Evolutionary conservation across 108 stramenopile genomes (phyloP).

Genomic region (Cyclotella atomus): DNA sequence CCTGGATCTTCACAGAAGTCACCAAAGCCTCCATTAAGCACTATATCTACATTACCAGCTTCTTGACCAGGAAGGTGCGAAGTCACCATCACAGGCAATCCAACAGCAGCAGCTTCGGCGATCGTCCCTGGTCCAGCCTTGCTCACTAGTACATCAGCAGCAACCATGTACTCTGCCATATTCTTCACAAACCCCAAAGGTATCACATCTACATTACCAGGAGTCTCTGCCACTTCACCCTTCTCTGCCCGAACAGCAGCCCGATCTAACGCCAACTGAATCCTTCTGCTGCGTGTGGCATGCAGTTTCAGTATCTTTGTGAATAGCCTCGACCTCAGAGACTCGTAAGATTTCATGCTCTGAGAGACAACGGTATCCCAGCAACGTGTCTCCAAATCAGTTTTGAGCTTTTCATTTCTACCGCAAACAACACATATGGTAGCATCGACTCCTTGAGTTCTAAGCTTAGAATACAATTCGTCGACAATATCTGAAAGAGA

Average conservation of each 20-base stretch:
- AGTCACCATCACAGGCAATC: conserved; percentile 92
- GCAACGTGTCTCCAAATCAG: conserved; percentile 62
- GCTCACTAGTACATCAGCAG: conserved; percentile 89
- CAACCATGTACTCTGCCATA: conserved; percentile 97
- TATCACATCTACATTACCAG: conserved; percentile 75
- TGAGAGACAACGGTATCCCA: conserved; percentile 67
- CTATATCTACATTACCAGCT: conserved; percentile 88
- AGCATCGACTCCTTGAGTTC: conserved; percentile 66
- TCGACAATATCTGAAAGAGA: conserved; percentile 82
- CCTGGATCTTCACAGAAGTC: conserved; percentile 62
- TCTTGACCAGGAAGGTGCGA: conserved; percentile 88
- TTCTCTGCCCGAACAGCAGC: conserved; percentile 37
- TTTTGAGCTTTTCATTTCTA: conserved; percentile 81
- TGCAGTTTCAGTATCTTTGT: conserved; percentile 23
- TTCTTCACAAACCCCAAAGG: conserved; percentile 92
- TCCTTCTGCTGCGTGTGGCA: conserved; percentile 43
- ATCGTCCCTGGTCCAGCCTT: conserved; percentile 99
- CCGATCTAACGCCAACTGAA: conserved; percentile 39
- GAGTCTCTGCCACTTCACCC: conserved; percentile 46
- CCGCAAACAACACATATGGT: conserved; percentile 96
- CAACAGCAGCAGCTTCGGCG: conserved; percentile 93
- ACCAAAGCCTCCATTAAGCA: conserved; percentile 78
- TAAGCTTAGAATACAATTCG: conserved; percentile 61
- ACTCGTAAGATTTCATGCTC: conserved; percentile 43
- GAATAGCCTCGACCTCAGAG: conserved; percentile 32